Conservation (phyloP, 768 basidiomycete genomes). For the Auriculariales sp. region DNA sequence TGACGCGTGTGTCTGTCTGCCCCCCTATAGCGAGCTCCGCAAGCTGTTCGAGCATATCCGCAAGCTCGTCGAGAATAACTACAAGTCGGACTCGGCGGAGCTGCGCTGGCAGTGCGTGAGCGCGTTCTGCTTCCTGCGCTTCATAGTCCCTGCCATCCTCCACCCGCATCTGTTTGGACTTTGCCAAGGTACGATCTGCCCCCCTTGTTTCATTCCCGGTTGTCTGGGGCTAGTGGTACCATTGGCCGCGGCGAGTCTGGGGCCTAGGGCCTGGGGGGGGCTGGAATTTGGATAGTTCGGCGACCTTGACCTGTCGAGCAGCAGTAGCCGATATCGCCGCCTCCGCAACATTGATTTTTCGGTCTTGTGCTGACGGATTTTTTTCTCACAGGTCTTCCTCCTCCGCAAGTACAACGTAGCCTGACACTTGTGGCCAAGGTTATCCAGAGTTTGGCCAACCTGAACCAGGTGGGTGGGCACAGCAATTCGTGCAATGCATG, state of each 20-base stretch:
- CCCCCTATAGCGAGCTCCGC: conserved; percentile 52
- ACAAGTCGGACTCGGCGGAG: conserved; percentile 20
- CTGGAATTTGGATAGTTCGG: too few relatives aligned
- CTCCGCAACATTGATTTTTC: too few relatives aligned
- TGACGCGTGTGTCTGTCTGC: background rate
- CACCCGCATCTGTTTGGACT: conserved; percentile 76
- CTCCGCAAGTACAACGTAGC: conserved; percentile 54
- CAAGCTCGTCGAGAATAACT: conserved; percentile 44
- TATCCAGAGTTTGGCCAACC: conserved; percentile 79
- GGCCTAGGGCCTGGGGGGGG: too few relatives aligned
- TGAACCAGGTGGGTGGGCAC: conserved; percentile 43
- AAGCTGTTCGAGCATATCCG: conserved; percentile 55
- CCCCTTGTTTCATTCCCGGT: too few relatives aligned
- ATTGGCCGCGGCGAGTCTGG: too few relatives aligned
- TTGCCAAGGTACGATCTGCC: conserved; percentile 39
- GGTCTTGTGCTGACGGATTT: too few relatives aligned
- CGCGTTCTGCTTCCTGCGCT: conserved; percentile 79
- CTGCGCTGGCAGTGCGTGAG: conserved; percentile 74
- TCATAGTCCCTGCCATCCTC: conserved; percentile 83
- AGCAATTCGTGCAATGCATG: background rate
- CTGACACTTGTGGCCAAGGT: conserved; percentile 77
- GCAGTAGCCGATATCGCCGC: too few relatives aligned
- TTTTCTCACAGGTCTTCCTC: conserved; percentile 45
- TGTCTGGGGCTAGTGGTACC: background rate
- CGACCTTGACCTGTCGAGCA: too few relatives aligned